These are phyloP conservation scores for Takashimella tepidaria DNA, from an alignment of 1,284 basidiomycete species.

Conservation along the genomic window DNA sequence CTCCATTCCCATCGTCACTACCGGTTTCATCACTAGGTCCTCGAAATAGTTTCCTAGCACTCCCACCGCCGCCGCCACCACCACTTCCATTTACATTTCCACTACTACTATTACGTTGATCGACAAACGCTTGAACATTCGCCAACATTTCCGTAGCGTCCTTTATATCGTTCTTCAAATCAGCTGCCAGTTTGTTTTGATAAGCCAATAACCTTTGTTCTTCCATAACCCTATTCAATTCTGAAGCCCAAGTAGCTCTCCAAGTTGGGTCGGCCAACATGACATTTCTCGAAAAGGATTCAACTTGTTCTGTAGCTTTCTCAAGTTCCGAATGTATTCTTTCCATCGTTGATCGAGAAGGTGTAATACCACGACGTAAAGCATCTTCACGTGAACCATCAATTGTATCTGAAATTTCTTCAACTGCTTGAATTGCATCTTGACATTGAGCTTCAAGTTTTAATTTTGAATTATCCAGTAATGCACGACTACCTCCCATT, in stretches of 20 bases:
- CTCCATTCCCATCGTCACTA: conserved; percentile 16
- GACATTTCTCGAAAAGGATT: conserved; percentile 76
- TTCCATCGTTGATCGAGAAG: conserved; percentile 68
- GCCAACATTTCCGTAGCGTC: conserved; percentile 77
- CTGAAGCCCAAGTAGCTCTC: conserved; percentile 98
- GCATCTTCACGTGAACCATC: conserved; percentile 90
- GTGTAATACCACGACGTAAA: conserved; percentile 78
- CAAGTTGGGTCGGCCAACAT: conserved; percentile 89
- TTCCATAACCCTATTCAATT: conserved; percentile 92
- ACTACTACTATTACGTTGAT: conserved; percentile 56
- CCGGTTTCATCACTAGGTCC: conserved; percentile 18
- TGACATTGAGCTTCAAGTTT: conserved; percentile 84
- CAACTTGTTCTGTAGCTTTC: conserved; percentile 64
- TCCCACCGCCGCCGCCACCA: conserved; percentile 48
- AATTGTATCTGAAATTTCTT: conserved; percentile 88
- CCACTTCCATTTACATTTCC: too few relatives aligned
- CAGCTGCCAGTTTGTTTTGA: conserved; percentile 82
- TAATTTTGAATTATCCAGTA: conserved; percentile 85
- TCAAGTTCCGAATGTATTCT: conserved; percentile 69
- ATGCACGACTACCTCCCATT: conserved; percentile 78
- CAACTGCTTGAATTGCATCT: conserved; percentile 84
- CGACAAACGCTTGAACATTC: conserved; percentile 81
- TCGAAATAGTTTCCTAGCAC: conserved; percentile 12
- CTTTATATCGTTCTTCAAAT: conserved; percentile 86
- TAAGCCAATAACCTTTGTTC: conserved; percentile 92